Evolutionary conservation across 345 rosid genomes (phyloP).

Genomic region (Chamaenerion angustifolium): DNA sequence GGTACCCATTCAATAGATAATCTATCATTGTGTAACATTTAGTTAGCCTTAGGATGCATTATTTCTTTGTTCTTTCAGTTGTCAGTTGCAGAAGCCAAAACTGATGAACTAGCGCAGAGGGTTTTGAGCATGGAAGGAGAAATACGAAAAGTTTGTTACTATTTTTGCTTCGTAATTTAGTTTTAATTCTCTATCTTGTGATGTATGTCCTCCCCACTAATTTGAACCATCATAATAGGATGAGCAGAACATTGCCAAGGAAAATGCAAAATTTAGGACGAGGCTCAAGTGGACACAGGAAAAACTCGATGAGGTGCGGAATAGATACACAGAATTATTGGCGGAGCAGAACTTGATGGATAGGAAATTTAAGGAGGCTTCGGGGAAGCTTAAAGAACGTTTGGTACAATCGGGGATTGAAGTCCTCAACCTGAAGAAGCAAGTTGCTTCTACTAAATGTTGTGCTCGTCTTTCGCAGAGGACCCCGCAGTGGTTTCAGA

Average conservation of each 20-base stretch:
- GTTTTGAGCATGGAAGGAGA: slow-evolving; percentile 31
- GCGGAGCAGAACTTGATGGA: slow-evolving; percentile 43
- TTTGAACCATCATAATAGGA: slow-evolving; percentile 22
- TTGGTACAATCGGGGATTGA: slow-evolving; percentile 43
- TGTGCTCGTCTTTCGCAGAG: no score
- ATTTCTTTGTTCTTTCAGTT: slow-evolving; percentile 18
- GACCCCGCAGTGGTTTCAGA: no score
- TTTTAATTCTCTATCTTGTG: neutral
- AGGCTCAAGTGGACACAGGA: slow-evolving; percentile 71
- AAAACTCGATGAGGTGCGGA: slow-evolving; percentile 39
- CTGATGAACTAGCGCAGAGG: slow-evolving; percentile 24
- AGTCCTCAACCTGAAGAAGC: slow-evolving; percentile 58
- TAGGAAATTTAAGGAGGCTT: slow-evolving; percentile 50
- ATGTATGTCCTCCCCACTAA: neutral
- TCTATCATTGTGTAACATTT: neutral
- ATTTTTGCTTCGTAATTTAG: neutral
- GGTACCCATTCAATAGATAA: slow-evolving; percentile 5
- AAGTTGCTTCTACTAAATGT: slow-evolving; percentile 22
- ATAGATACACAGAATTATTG: slow-evolving; percentile 35
- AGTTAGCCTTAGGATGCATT: neutral
- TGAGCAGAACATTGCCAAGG: slow-evolving; percentile 23
- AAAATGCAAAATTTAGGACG: slow-evolving; percentile 59
- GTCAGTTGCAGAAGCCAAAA: slow-evolving; percentile 21
- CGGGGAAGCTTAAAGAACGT: slow-evolving; percentile 40
- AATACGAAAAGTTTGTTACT: slow-evolving; percentile 29